Evolutionary conservation across 2,329 filamentous ascomycete species (phyloP), one percentile per base, ranked within the genome.

Genomic region (Anthostomella pinea): DNA sequence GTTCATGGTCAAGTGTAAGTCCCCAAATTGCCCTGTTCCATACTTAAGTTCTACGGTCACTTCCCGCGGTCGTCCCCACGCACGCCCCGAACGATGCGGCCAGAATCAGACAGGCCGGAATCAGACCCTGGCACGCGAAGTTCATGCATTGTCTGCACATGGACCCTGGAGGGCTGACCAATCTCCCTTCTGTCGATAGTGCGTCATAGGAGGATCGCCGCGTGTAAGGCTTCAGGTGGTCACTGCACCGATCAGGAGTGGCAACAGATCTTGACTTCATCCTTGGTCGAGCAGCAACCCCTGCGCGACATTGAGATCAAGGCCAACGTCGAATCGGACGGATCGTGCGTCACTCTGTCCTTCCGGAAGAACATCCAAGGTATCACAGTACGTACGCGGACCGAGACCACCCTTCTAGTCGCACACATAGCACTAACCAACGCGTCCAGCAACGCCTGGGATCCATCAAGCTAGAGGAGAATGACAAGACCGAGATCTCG

Each of bases 291-390:
- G 31, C 58, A 53, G 35, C 64, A 69, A 27, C 60, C 68, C 9
- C 54, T 73, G 28, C 62, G 72, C 13, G 73, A 74, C 41, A 70
- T 85, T 16, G 76, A 85, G 46, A 68, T 70, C 14, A 69, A 78
- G 14, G 83, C 82, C 15, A 69, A 77, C 4, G 66, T 85, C 29
- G 65, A 72, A 38, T 59, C 57, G 30, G 67, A 69, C 29, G 69
- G 72, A 39, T 57, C 65, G 14, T 68, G 66, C 2, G 67, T 86
- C n/a, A 71, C 70, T 13, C 69, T 90, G 43, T 77, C 75, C 6
- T 65, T 89, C 39, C 74, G 81, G 31, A 82, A 81, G 54, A 75
- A 79, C 38, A 72, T 83, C 24, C 71, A 79, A 45, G 82, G 81
- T 27, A 85, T 88, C 49, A 85, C 79, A 40, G 83, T 83, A 67